These are phyloP conservation scores for Anethum foeniculum DNA, from an alignment of 140 eudicot genomes.

Conservation along the genomic window DNA sequence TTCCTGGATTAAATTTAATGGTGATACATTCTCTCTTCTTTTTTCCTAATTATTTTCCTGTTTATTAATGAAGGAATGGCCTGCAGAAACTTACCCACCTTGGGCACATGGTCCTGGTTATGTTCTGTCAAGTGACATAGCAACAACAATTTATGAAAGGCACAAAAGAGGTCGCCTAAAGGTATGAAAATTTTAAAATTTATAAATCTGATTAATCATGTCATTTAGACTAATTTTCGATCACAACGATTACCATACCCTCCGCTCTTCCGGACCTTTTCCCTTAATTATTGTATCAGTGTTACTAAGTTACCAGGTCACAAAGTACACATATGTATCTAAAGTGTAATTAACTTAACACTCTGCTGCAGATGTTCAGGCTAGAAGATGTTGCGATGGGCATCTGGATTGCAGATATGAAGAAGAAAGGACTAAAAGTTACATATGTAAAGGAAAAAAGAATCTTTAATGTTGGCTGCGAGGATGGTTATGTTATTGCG, in stretches of 20 bases:
- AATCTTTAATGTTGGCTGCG: slow-evolving; percentile 69
- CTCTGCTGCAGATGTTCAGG: slow-evolving; percentile 59
- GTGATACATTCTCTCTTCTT: too few relatives aligned
- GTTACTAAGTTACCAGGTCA: not conserved
- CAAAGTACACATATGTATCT: not conserved
- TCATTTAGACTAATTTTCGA: not conserved
- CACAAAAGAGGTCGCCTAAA: slow-evolving; percentile 64
- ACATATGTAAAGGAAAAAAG: slow-evolving; percentile 62
- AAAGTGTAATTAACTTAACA: not conserved
- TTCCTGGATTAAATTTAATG: too few relatives aligned
- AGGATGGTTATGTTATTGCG: slow-evolving; percentile 81
- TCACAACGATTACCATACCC: not conserved
- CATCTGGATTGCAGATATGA: slow-evolving; percentile 74
- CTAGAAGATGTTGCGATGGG: slow-evolving; percentile 99
- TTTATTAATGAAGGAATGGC: slow-evolving; percentile 62
- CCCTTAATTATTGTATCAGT: not conserved
- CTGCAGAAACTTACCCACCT: slow-evolving; percentile 74
- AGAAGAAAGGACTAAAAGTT: slow-evolving; percentile 58
- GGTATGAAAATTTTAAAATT: slow-evolving; percentile 27
- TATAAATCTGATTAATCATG: not conserved
- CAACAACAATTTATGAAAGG: slow-evolving; percentile 53
- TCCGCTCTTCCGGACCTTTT: not conserved
- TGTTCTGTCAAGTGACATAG: slow-evolving; percentile 69
- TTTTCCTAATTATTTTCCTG: not conserved
- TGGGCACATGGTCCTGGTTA: slow-evolving; percentile 99